Evolutionary conservation across 2,329 filamentous ascomycete genomes (phyloP), one percentile per base, ranked within the genome.

Genomic region (Cadophora luteo-olivacea): DNA sequence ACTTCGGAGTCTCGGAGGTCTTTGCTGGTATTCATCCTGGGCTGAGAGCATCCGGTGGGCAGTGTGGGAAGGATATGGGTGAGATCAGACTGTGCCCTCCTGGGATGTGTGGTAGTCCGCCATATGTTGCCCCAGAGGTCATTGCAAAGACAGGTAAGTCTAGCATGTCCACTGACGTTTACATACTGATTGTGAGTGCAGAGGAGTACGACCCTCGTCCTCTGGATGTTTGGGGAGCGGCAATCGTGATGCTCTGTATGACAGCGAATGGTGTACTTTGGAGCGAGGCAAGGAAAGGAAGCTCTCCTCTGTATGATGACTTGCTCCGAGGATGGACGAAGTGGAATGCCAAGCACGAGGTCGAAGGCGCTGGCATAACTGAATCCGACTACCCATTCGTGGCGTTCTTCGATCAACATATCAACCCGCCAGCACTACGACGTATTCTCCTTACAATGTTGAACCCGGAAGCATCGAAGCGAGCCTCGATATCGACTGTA

Each of bases 1-100:
- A 97, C 78, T 97, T 97, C 81, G 94, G 94, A 64, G 92, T 95
- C 16, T 94, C 92, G 0, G 92, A 96, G 77, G 91, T 97, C 22
- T 97, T 97, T 77, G 88, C 86, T 65, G 93, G 93, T 49, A 89
- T 90, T 62, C 93, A 97, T 78, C 93, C 93, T 0, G 93, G 93
- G 36, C 81, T 94, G 51, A 86, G 91, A 69, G 88, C 91, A 74
- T 87, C 91, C 14, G 88, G 89, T 63, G 91, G 92, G 66, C 86
- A 91, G 75, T 94, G 91, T 78, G 92, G 91, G 60, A 86, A 87
- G 76, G 87, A 90, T 72, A 93, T 94, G 87, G 86, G 85, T 33
- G 88, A 90, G 5, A 79, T 93, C 9, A 89, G 92, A 49, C 84
- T 91, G 41, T 96, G 92, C 78, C 83, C 86, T 54, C 92, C 93